Base-by-base conservation (phyloP, 2,329 filamentous ascomycete genomes). In the Trichophyton benhamiae region DNA sequence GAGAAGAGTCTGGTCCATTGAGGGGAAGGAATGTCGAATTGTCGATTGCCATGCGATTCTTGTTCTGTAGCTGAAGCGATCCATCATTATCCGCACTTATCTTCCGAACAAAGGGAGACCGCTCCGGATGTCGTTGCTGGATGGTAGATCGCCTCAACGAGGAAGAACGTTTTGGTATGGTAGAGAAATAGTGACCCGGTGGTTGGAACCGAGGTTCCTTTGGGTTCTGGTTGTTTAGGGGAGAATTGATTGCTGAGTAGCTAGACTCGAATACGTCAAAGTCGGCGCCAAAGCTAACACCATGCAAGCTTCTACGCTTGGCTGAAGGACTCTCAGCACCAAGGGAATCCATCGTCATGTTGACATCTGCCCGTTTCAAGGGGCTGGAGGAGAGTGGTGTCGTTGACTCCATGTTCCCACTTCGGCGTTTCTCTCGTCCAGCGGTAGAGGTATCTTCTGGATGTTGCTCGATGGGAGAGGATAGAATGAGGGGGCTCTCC, bases 321-420 rank as follows among this genome's bases (percentile, higher is more conserved):
- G 91, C 89, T 63, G 92, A 88, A 0, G 94, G 92, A 69, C 67
- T 88, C 88, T 61, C 88, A 80, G 67, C 44, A 20, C 48, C 62
- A 30, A 85, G 80, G 65, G 89, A 87, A 68, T 95, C 91, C 57
- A 95, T 77, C 69, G 89, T 90, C 88, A 95, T 92, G 59, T 87
- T 87, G 49, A 88, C 87, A 76, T 97, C 92, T 70, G 87, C 92
- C 68, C 94, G 86, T 80, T 97, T 96, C 67, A 97, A 77, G 3
- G 92, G 91, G 71, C 92, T 96, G 4, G 87, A 85, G 63, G 52
- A 36, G 52, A 55, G 85, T 13, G 33, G 33, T 84, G 82, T 78
- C 17, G 82, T 78, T 57, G 79, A 75, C 55, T 75, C 75, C 69
- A 79, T 75, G 57, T 70, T 76, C 22, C 74, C 75, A 66, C 76